Percentiles rank a stretch among this genome's conserved stretches.
Conservation (phyloP, 352 stramenopile genomes). For the Phytophthora cactorum region DNA sequence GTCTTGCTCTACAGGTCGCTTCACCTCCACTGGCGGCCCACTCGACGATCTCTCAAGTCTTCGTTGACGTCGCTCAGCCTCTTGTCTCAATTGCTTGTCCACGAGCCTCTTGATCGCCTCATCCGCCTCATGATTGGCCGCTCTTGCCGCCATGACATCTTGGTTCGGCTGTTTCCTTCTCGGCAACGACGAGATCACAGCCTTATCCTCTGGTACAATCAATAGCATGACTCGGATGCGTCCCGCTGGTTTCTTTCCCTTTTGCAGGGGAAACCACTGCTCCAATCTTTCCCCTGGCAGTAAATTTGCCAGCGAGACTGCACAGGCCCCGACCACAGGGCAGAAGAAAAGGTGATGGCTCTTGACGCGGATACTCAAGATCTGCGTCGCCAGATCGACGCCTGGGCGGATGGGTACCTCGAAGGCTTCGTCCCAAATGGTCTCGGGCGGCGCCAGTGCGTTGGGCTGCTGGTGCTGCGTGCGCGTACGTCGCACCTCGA, state of each 20-base stretch:
- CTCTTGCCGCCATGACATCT: constrained; percentile 53
- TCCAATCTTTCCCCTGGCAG: constrained; percentile 45
- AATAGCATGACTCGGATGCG: constrained; percentile 53
- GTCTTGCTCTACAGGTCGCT: constrained; percentile 10
- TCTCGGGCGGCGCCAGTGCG: constrained; percentile 38
- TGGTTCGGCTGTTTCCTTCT: constrained; percentile 37
- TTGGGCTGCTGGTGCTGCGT: constrained; percentile 46
- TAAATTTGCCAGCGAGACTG: constrained; percentile 60
- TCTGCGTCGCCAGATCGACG: constrained; percentile 39
- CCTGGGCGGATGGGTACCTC: constrained; percentile 42
- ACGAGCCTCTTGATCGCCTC: constrained; percentile 68
- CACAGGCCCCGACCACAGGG: constrained; percentile 54
- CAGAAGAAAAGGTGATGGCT: constrained; percentile 72
- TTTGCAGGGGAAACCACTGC: constrained; percentile 61
- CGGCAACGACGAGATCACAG: background rate
- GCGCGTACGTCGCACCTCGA: constrained; percentile 60
- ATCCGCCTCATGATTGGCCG: constrained; percentile 64
- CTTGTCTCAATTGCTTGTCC: constrained; percentile 42
- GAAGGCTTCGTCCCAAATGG: constrained; percentile 69
- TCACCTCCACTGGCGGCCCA: constrained; percentile 29
- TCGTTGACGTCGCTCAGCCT: constrained; percentile 37
- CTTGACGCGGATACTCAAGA: constrained; percentile 71
- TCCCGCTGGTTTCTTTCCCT: constrained; percentile 56
- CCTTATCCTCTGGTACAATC: constrained; percentile 32
- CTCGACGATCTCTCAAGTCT: constrained; percentile 23